Evolutionary conservation across 169 alveolate species (phyloP).

Genomic region (Cryptosporidium felis): DNA sequence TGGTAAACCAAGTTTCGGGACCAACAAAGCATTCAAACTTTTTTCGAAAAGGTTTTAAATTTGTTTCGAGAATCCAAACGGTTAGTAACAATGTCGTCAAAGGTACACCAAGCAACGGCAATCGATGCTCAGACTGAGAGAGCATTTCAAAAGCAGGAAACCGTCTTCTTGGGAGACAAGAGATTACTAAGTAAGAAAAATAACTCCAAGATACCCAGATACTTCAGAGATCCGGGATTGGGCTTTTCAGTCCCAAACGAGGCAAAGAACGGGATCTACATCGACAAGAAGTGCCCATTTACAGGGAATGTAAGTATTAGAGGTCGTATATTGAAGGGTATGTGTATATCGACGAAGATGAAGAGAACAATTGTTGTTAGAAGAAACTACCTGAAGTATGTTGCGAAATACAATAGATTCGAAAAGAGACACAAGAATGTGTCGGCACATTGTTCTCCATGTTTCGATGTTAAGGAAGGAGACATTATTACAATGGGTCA

Average conservation of each 20-base stretch:
- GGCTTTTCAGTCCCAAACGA: constrained; percentile 98
- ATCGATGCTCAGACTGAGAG: constrained; percentile 82
- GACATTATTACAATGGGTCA: constrained; percentile 98
- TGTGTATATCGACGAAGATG: constrained; percentile 98
- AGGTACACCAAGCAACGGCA: constrained; percentile 73
- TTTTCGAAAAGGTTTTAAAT: too few species aligned
- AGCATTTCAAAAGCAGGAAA: constrained; percentile 90
- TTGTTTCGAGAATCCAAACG: too few species aligned
- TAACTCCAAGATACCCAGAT: constrained; percentile 86
- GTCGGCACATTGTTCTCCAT: constrained; percentile 94
- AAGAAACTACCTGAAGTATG: constrained; percentile 97
- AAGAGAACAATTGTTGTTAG: constrained; percentile 97
- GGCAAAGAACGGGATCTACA: constrained; percentile 97
- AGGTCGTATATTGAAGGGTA: constrained; percentile 97
- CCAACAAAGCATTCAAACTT: too few species aligned
- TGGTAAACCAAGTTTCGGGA: too few species aligned
- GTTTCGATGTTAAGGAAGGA: constrained; percentile 97
- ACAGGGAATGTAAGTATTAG: constrained; percentile 98
- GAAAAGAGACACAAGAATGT: constrained; percentile 98
- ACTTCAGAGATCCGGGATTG: constrained; percentile 96
- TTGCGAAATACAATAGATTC: constrained; percentile 96
- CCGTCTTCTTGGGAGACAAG: constrained; percentile 84
- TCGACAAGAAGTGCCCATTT: constrained; percentile 99
- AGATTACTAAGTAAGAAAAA: constrained; percentile 83
- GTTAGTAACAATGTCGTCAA: constrained; percentile 55